These are phyloP conservation scores for Pseudovirgaria hyperparasitica DNA, from an alignment of 2,329 filamentous ascomycete species.

Conservation along the genomic window DNA sequence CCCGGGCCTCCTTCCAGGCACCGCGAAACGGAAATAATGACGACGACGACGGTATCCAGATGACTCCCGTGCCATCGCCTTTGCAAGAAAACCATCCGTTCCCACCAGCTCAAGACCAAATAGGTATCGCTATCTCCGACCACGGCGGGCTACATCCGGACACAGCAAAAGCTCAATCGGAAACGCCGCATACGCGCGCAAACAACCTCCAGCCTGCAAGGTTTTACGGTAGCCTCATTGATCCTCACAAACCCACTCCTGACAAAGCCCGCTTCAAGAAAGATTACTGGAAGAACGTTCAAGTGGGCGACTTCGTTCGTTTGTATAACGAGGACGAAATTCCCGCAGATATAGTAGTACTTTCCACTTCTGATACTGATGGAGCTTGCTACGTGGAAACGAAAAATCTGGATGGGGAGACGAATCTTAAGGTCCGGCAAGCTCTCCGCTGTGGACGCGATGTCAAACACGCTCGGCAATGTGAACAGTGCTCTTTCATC, in stretches of 20 bases:
- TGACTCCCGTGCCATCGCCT: conserved; percentile 89
- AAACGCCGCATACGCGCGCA: conserved; percentile 9
- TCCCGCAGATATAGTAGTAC: conserved; percentile 81
- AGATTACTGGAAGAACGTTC: conserved; percentile 88
- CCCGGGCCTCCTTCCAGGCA: conserved; percentile 39
- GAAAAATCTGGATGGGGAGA: conserved; percentile 95
- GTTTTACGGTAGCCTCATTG: conserved; percentile 58
- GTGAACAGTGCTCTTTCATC: conserved; percentile 74
- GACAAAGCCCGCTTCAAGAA: conserved; percentile 78
- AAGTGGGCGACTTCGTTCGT: conserved; percentile 91
- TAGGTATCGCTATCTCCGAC: too few relatives aligned
- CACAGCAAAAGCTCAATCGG: too few relatives aligned
- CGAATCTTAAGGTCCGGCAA: conserved; percentile 89
- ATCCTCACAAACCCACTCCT: conserved; percentile 50
- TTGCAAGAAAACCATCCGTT: too few relatives aligned
- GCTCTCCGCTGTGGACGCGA: conserved; percentile 74
- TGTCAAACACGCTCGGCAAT: conserved; percentile 81
- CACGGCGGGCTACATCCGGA: too few relatives aligned
- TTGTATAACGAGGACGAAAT: conserved; percentile 94
- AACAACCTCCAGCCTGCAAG: conserved; percentile 22
- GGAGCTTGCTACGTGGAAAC: conserved; percentile 96
- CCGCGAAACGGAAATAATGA: conserved; percentile 29
- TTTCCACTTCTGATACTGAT: conserved; percentile 87
- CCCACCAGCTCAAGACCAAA: conserved; percentile 28
- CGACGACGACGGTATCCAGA: conserved; percentile 57